Base-by-base conservation (phyloP, 768 basidiomycete genomes). In the Boletus insuetus region DNA sequence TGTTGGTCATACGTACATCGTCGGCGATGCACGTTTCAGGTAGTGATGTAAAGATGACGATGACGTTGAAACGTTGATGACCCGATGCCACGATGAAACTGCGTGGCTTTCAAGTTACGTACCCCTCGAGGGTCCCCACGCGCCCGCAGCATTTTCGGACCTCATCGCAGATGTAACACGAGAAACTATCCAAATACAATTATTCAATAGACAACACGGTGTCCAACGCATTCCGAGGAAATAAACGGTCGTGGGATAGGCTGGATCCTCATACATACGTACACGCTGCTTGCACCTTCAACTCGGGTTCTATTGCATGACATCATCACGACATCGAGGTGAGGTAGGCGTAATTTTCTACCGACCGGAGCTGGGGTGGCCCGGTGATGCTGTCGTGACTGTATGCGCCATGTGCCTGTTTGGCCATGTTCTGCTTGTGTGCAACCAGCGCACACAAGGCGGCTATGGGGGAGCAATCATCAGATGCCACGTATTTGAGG, bases 361-460 rank as follows among this genome's bases (percentile, higher is more conserved):
- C 54, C 16, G 59, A 47, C 49, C 47, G 50, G 42, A 60, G 56
- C 57, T 61, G 60, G 20, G 54, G 45, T 52, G 53, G 48, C 1
- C 47, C 45, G 3, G 47, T 29, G 10, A 48, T 9, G 0, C 24
- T 14, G n/a, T 63, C 62, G 34, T 59, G 51, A 13, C 10, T 26
- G 40, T 56, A 53, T n/a, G 41, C 32, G 12, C 51, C 51, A 3
- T 60, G 56, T n/a, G 3, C 43, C 35, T 52, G 56, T 50, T 57
- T 61, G 29, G 59, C 55, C 22, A 53, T 41, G 26, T 34, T 60
- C 50, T 73, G 67, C 51, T 58, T 66, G 2, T 67, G 59, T 35
- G 69, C 69, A 14, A 73, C 64, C 34, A 94, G 79, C 2, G 94
- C 94, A 62, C 91, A 89, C 39, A 97, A 77, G 40, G 94, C 94